phyloP scores from a whole-genome alignment of 768 basidiomycete species.

The Lactifluus subvellereus region DNA sequence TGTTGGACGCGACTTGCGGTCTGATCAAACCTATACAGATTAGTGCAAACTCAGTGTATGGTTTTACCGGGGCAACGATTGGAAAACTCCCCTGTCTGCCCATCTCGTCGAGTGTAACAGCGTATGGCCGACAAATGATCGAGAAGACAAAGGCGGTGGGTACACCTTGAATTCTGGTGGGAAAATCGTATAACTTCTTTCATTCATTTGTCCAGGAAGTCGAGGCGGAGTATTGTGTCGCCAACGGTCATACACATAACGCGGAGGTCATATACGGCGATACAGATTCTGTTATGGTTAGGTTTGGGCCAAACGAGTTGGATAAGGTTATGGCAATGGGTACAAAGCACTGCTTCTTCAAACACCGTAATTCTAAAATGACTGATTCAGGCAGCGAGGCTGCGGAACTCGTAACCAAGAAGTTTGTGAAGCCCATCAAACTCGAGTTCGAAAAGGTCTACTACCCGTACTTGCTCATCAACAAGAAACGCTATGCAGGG shows the following conservation, averaged over 20 bases:
- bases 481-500: conserved; percentile 97
- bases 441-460: conserved; percentile 99
- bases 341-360: conserved; percentile 32
- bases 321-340: conserved; percentile 86
- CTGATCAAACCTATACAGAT: conserved; percentile 48
- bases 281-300: conserved; percentile 99
- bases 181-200: background rate
- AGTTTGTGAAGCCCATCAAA: conserved; percentile 95
- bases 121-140: conserved; percentile 99
- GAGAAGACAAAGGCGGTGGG: conserved; percentile 86
- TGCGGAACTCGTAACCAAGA: conserved; percentile 81
- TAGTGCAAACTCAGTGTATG: conserved; percentile 98
- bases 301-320: conserved; percentile 87
- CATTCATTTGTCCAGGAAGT: conserved; percentile 54
- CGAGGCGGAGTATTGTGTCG: conserved; percentile 77
- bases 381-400: conserved; percentile 72
- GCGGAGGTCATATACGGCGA: conserved; percentile 98
- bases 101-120: conserved; percentile 92
- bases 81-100: conserved; percentile 94
- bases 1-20: background rate
- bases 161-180: conserved; percentile 1
- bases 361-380: conserved; percentile 1
- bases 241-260: conserved; percentile 80
- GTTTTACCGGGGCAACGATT: conserved; percentile 96
- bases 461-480: conserved; percentile 96